Percentiles rank a stretch among this genome's conserved stretches.
Evolutionary conservation across 1,284 basidiomycete genomes (phyloP).

Genomic region (Ganoderma lucidum): DNA sequence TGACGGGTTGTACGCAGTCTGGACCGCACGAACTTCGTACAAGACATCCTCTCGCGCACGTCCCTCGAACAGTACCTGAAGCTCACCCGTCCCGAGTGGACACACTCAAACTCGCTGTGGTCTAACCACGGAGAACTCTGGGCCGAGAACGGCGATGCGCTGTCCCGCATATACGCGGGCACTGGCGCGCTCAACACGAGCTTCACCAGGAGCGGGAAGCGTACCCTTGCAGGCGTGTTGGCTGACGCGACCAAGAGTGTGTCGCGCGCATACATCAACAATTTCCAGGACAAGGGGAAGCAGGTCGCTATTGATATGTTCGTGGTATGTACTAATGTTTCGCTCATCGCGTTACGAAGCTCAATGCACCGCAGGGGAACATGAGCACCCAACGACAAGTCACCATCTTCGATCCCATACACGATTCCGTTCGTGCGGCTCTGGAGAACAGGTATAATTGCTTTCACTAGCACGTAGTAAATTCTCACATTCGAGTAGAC

Average conservation of each 20-base stretch:
- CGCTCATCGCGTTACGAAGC: not conserved
- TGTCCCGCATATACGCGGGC: slow-evolving; percentile 95
- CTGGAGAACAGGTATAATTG: slow-evolving; percentile 66
- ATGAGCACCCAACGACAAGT: slow-evolving; percentile 89
- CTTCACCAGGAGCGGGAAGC: slow-evolving; percentile 93
- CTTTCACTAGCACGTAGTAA: slow-evolving; percentile 9
- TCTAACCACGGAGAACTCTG: slow-evolving; percentile 90
- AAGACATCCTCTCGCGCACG: slow-evolving; percentile 88
- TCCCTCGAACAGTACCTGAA: slow-evolving; percentile 79
- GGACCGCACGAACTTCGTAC: slow-evolving; percentile 98
- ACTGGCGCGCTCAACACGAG: slow-evolving; percentile 97
- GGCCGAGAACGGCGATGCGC: slow-evolving; percentile 95
- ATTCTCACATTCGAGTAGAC: slow-evolving; percentile 48
- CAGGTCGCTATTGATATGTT: slow-evolving; percentile 97
- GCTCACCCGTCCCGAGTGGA: slow-evolving; percentile 78
- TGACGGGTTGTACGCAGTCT: slow-evolving; percentile 58
- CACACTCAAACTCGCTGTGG: slow-evolving; percentile 80
- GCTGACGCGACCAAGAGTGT: slow-evolving; percentile 98
- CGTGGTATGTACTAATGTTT: slow-evolving; percentile 60
- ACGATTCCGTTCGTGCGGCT: slow-evolving; percentile 83
- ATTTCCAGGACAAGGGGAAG: slow-evolving; percentile 96
- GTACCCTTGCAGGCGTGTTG: slow-evolving; percentile 89
- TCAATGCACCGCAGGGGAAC: slow-evolving; percentile 72
- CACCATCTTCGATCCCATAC: slow-evolving; percentile 93
- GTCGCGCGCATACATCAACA: slow-evolving; percentile 95